Evolutionary conservation across 1,139 yeast species (phyloP).

Genomic region (Geotrichum reessii): DNA sequence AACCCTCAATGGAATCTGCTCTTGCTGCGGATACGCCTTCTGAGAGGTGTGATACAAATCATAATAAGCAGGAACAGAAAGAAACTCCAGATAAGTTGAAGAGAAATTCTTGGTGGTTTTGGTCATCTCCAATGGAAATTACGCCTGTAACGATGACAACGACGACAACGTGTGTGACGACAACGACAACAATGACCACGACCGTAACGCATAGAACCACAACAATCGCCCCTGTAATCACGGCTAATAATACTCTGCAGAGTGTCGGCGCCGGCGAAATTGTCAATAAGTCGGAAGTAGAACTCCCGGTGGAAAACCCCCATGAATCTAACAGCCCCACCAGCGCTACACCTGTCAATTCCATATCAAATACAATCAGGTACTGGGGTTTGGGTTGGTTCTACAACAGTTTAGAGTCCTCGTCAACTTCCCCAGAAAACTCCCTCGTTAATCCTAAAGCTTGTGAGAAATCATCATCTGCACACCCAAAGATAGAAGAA

Average conservation of each 20-base stretch:
- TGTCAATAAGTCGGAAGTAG: not conserved
- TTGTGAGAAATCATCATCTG: not conserved
- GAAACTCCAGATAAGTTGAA: not conserved
- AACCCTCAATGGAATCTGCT: not conserved
- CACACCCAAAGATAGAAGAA: not conserved
- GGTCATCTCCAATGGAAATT: slow-evolving; percentile 1
- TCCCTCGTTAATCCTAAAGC: not conserved
- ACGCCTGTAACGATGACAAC: not conserved
- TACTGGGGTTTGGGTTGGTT: slow-evolving; percentile 10
- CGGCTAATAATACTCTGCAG: not conserved
- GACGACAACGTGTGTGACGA: not conserved
- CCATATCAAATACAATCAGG: not conserved
- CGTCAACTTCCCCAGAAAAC: not conserved
- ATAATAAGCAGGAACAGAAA: not conserved
- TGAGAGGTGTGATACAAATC: not conserved
- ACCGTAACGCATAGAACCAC: not conserved
- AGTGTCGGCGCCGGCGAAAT: not conserved
- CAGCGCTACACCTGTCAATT: not conserved
- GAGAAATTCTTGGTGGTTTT: not conserved
- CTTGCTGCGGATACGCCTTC: not conserved
- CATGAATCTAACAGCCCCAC: not conserved
- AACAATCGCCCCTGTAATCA: not conserved
- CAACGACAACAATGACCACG: slow-evolving; percentile 9
- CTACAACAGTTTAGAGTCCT: not conserved
- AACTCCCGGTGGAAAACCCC: not conserved